These are phyloP conservation scores for Mycocentrospora acerina DNA, from an alignment of 2,329 filamentous ascomycete genomes.

Conservation along the genomic window DNA sequence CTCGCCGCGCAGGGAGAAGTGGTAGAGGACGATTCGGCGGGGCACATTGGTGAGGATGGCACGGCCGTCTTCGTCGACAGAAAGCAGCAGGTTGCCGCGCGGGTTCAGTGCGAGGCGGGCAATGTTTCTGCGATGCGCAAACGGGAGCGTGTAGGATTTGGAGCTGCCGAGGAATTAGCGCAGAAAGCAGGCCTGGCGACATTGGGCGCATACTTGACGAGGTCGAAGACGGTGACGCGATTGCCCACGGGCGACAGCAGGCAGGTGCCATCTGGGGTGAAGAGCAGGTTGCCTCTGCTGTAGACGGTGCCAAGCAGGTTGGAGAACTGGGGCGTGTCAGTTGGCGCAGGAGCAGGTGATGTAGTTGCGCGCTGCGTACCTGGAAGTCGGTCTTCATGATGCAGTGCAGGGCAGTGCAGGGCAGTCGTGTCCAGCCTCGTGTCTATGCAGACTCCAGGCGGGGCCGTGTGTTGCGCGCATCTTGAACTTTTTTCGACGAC, in stretches of 20 bases:
- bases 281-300: conserved; percentile 94
- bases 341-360: no score
- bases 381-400: conserved; percentile 99
- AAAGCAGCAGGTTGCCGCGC: conserved; percentile 86
- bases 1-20: conserved; percentile 89
- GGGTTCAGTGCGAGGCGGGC: conserved; percentile 84
- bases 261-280: conserved; percentile 93
- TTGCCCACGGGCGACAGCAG: conserved; percentile 96
- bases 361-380: conserved; percentile 59
- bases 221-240: conserved; percentile 90
- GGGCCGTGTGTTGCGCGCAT: conserved; percentile 21
- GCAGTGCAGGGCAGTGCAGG: no score
- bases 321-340: conserved; percentile 73
- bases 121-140: conserved; percentile 94
- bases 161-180: conserved; percentile 57
- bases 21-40: conserved; percentile 82
- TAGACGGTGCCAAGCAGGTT: conserved; percentile 98
- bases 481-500: conserved; percentile 40
- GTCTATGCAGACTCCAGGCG: no score
- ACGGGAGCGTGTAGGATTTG: conserved; percentile 83
- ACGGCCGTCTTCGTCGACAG: conserved; percentile 90
- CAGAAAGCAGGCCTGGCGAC: no score
- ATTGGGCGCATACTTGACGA: conserved; percentile 74
- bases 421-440: no score
- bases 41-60: conserved; percentile 90